These are phyloP conservation scores for Galeopsis tetrahit DNA, from an alignment of 257 asterid genomes.

Conservation along the genomic window DNA sequence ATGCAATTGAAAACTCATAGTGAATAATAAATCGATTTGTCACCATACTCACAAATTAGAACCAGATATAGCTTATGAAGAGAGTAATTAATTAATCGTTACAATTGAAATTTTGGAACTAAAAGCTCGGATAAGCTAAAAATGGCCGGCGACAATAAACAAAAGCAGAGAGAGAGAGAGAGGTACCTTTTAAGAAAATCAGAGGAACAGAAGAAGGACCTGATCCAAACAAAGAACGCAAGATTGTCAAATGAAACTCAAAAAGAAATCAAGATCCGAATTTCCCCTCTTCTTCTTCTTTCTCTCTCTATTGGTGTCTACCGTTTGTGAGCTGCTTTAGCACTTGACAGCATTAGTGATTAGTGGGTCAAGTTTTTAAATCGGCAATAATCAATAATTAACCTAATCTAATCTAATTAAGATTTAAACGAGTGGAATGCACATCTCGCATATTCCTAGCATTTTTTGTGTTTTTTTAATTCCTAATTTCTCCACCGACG, in stretches of 20 bases:
- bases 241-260: constrained; percentile 19
- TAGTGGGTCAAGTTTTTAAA: too few species aligned
- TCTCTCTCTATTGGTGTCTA: neutral
- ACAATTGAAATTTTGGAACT: neutral
- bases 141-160: neutral
- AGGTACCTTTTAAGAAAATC: constrained; percentile 44
- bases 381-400: too few species aligned
- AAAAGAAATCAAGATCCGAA: constrained; percentile 33
- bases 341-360: too few species aligned
- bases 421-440: too few species aligned
- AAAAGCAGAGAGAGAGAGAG: constrained; percentile 7
- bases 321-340: constrained; percentile 6
- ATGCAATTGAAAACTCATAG: neutral
- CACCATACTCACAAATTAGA: neutral
- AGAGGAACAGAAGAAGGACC: constrained; percentile 36
- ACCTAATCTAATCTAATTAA: too few species aligned
- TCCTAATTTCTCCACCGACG: too few species aligned
- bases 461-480: too few species aligned
- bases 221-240: constrained; percentile 42
- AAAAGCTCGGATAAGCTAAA: neutral
- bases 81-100: neutral
- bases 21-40: too few species aligned
- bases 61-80: neutral
- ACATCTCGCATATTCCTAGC: too few species aligned
- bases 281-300: neutral